These are phyloP conservation scores for Corylus avellana DNA, from an alignment of 306 rosid genomes.

Conservation along the genomic window DNA sequence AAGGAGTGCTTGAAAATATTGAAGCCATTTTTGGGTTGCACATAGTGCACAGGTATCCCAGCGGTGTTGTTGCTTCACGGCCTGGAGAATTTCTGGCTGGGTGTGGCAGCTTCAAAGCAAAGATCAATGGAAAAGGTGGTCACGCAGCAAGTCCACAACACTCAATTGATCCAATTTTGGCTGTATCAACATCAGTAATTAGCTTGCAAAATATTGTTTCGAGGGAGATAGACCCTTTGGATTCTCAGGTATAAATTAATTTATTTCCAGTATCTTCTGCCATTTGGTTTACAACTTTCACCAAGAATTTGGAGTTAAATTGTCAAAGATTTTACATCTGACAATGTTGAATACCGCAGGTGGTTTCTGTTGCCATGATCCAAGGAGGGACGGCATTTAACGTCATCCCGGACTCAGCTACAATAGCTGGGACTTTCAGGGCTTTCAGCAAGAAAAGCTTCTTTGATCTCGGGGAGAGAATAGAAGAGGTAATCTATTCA, in stretches of 20 bases:
- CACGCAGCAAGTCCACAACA: slow-evolving; percentile 71
- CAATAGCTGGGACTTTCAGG: slow-evolving; percentile 75
- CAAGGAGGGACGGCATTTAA: slow-evolving; percentile 63
- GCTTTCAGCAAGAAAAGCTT: slow-evolving; percentile 77
- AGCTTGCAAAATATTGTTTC: slow-evolving; percentile 86
- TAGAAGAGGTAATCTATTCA: slow-evolving; percentile 60
- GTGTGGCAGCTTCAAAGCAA: slow-evolving; percentile 93
- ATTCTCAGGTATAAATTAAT: slow-evolving; percentile 64
- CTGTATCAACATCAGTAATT: slow-evolving; percentile 72
- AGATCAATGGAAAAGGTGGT: slow-evolving; percentile 76
- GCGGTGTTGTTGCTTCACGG: slow-evolving; percentile 67
- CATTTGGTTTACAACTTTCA: no score
- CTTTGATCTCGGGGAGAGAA: slow-evolving; percentile 57
- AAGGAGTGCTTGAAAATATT: slow-evolving; percentile 69
- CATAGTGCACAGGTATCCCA: slow-evolving; percentile 39
- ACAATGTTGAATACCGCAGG: slow-evolving; percentile 50
- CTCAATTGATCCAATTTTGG: slow-evolving; percentile 77
- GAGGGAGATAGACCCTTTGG: slow-evolving; percentile 83
- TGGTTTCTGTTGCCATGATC: slow-evolving; percentile 74
- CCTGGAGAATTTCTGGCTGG: slow-evolving; percentile 89
- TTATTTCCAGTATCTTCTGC: background rate
- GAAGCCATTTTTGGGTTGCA: slow-evolving; percentile 82
- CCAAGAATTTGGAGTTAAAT: background rate
- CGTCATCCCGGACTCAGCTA: slow-evolving; percentile 65
- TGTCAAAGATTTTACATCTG: background rate